phyloP scores from a whole-genome alignment of 768 basidiomycete genomes.

The Suillus ampliporus region DNA sequence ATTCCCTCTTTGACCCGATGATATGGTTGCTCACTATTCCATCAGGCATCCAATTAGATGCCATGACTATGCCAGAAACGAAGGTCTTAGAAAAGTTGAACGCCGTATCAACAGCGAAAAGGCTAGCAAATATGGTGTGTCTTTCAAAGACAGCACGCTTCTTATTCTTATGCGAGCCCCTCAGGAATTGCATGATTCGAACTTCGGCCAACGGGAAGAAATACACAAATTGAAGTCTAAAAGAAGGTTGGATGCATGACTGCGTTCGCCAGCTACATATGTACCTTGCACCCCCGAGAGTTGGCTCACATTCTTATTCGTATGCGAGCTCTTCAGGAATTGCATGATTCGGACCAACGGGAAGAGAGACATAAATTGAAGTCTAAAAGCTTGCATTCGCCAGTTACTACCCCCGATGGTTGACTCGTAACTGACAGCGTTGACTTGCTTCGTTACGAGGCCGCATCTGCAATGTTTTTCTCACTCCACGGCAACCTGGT shows the following conservation, averaged over 20 bases:
- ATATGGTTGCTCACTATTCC: slow-evolving; percentile 5
- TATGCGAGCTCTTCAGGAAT: slow-evolving; percentile 52
- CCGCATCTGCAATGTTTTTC: neutral
- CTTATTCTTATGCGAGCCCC: neutral
- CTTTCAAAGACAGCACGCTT: neutral
- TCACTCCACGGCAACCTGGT: neutral
- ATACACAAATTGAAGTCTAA: slow-evolving; percentile 69
- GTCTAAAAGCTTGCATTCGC: slow-evolving; percentile 21
- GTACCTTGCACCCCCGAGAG: too few species aligned
- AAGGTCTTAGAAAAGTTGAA: slow-evolving; percentile 87
- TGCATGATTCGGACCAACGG: slow-evolving; percentile 87
- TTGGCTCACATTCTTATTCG: neutral
- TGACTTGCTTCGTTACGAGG: too few species aligned
- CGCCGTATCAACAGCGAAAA: slow-evolving; percentile 88
- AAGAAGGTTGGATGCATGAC: slow-evolving; percentile 23
- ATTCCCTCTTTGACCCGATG: neutral
- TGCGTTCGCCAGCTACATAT: neutral
- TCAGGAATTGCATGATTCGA: slow-evolving; percentile 84
- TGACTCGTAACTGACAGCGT: neutral
- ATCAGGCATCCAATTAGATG: slow-evolving; percentile 74
- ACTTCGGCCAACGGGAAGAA: slow-evolving; percentile 89
- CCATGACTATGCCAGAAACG: slow-evolving; percentile 78
- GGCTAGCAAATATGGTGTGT: slow-evolving; percentile 91
- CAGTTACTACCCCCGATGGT: too few species aligned
- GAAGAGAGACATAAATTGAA: slow-evolving; percentile 85